These are phyloP conservation scores for Starmerella vaccinii DNA, from an alignment of 805 yeast genomes.

Conservation along the genomic window DNA sequence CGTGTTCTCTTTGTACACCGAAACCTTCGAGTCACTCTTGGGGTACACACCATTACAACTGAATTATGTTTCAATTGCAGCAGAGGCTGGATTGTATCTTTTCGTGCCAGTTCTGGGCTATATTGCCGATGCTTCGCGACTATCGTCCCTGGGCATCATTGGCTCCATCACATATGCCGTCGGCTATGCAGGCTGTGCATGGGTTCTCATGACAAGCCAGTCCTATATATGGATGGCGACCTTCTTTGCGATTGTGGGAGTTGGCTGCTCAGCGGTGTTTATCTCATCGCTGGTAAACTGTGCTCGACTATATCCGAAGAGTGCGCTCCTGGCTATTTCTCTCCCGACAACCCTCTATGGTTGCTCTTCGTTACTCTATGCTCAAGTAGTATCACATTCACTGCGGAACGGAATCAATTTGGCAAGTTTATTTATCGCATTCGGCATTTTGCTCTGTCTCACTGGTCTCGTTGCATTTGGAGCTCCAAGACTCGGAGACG, in stretches of 20 bases:
- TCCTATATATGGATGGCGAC: slow-evolving; percentile 25
- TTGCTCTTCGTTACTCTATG: slow-evolving; percentile 61
- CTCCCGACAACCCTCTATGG: slow-evolving; percentile 87
- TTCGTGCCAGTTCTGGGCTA: slow-evolving; percentile 76
- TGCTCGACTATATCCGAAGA: slow-evolving; percentile 70
- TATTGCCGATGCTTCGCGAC: slow-evolving; percentile 77
- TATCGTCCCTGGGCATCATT: slow-evolving; percentile 55
- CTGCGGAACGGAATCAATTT: background rate
- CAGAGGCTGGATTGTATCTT: slow-evolving; percentile 73
- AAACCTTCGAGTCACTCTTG: slow-evolving; percentile 49
- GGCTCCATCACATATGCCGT: slow-evolving; percentile 56
- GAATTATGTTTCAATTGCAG: slow-evolving; percentile 63
- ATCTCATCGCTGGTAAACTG: slow-evolving; percentile 46
- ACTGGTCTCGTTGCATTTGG: slow-evolving; percentile 24
- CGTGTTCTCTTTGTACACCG: slow-evolving; percentile 69
- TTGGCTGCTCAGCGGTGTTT: slow-evolving; percentile 34
- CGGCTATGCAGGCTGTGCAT: slow-evolving; percentile 44
- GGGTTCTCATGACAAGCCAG: slow-evolving; percentile 14
- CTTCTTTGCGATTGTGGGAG: slow-evolving; percentile 32
- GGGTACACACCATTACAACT: slow-evolving; percentile 55
- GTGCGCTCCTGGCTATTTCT: slow-evolving; percentile 72
- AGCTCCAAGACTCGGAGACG: slow-evolving; percentile 23
- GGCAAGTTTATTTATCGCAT: slow-evolving; percentile 15
- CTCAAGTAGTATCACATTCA: slow-evolving; percentile 40
- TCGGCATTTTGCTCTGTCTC: slow-evolving; percentile 23